phyloP scores from a whole-genome alignment of 2,329 filamentous ascomycete species.

The Botrytis tulipae region DNA sequence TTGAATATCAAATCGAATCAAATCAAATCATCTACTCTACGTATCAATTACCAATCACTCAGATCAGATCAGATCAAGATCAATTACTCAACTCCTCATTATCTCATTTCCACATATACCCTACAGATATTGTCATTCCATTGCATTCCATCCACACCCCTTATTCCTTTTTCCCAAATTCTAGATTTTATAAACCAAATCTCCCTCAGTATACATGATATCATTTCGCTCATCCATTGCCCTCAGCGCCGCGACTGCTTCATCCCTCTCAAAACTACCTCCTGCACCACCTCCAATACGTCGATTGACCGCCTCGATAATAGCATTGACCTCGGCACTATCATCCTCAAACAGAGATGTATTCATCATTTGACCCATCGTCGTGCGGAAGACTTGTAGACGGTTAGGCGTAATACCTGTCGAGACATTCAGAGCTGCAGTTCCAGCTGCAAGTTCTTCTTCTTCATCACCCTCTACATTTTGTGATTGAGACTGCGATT shows the following conservation, averaged over 20 bases:
- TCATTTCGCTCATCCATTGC: slow-evolving; percentile 81
- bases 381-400: slow-evolving; percentile 71
- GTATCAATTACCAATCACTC: too few relatives aligned
- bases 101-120: background rate
- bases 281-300: slow-evolving; percentile 55
- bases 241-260: slow-evolving; percentile 75
- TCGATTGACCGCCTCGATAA: slow-evolving; percentile 78
- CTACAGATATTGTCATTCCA: background rate
- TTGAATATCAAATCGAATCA: too few relatives aligned
- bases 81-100: too few relatives aligned
- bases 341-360: slow-evolving; percentile 85
- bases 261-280: slow-evolving; percentile 64
- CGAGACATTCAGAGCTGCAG: slow-evolving; percentile 34
- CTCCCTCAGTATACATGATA: slow-evolving; percentile 76
- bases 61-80: too few relatives aligned
- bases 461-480: slow-evolving; percentile 29
- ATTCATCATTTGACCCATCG: slow-evolving; percentile 79
- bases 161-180: slow-evolving; percentile 17
- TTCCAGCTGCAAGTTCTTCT: slow-evolving; percentile 22
- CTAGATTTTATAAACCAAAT: slow-evolving; percentile 70
- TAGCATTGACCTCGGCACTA: slow-evolving; percentile 68
- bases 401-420: slow-evolving; percentile 51
- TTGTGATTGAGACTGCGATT: slow-evolving; percentile 21
- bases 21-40: too few relatives aligned
- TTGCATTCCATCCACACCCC: background rate